Base-by-base conservation (phyloP, 2,329 filamentous ascomycete species). In the Monilinia fructigena region DNA sequence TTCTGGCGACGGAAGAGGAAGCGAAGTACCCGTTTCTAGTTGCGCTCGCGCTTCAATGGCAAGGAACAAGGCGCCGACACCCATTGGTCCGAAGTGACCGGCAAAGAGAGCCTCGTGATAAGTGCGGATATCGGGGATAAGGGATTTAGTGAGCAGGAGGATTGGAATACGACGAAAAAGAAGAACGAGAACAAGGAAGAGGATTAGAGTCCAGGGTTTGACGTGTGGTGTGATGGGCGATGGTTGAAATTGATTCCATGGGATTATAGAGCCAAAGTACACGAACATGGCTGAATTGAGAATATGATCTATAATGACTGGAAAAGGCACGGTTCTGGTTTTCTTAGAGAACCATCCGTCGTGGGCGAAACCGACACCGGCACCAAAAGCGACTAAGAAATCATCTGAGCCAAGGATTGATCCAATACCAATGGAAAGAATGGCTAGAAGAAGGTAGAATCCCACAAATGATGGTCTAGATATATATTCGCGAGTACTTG, bases 21-120 rank as follows among this genome's bases (percentile, higher is more conserved):
- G 70, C 5, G 79, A 80, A 0, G 78, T 79, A 12, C 78, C 80
- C 0, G 79, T 84, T 70, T 85, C 83, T 0, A 86, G 77, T 66
- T 83, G 77, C 0, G 81, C 82, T 31, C 82, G 76, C 0, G 82
- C 81, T 76, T 86, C 83, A 55, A 86, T 83, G 1, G 83, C 82
- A 0, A 86, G 78, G 74, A 86, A 86, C 8, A 86, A 74, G 0
- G 81, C 83, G 2, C 83, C 83, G 1, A 86, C 79, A 23, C 84
- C 84, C 80, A 86, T 85, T 11, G 83, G 83, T 0, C 83, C 83
- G 66, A 86, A 86, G 71, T 86, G 83, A 0, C 83, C 83, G 54
- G 78, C 79, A 73, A 86, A 86, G 0, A 85, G 72, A 0, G 83
- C 83, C 73, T 86, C 84, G 7, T 79, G 78, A 28, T 79, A 80